A percentile compares a stretch with the other conserved stretches of the same genome.
Conservation (phyloP, 202 grass and related monocot genomes). For the Alloteropsis angusta region DNA sequence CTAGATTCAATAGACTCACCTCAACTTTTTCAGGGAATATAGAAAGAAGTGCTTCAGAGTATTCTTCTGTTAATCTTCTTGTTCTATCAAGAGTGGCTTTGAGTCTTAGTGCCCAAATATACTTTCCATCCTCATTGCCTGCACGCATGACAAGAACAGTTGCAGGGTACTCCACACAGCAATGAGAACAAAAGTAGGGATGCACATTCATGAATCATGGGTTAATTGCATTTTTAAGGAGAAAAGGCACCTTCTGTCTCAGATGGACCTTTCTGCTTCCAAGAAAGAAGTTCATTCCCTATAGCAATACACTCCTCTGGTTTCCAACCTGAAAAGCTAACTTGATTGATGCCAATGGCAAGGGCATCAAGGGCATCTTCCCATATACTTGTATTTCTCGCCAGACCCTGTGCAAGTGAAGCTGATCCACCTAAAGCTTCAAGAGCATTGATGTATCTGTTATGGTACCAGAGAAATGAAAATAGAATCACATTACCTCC, state of each 20-base stretch:
- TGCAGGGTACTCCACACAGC: not conserved
- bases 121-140: constrained; percentile 81
- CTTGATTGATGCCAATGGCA: constrained; percentile 65
- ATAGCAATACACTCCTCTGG: constrained; percentile 72
- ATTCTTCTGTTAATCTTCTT: constrained; percentile 86
- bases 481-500: not conserved
- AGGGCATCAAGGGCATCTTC: constrained; percentile 65
- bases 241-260: constrained; percentile 59
- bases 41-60: constrained; percentile 82
- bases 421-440: constrained; percentile 64
- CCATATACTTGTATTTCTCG: constrained; percentile 53
- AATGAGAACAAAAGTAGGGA: not conserved
- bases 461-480: constrained; percentile 20
- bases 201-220: not conserved
- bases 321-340: constrained; percentile 86
- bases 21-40: constrained; percentile 86
- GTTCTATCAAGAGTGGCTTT: constrained; percentile 91
- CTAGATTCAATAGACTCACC: constrained; percentile 29
- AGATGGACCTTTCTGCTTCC: constrained; percentile 68
- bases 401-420: constrained; percentile 56
- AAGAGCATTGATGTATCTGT: constrained; percentile 72
- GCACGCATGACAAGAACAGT: constrained; percentile 21
- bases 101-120: constrained; percentile 84
- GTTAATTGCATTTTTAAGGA: constrained; percentile 1
- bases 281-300: constrained; percentile 68